A percentile compares a stretch with the other conserved stretches of the same genome.
Evolutionary conservation across 805 yeast genomes (phyloP).

Genomic region (Suhomyces sp.): DNA sequence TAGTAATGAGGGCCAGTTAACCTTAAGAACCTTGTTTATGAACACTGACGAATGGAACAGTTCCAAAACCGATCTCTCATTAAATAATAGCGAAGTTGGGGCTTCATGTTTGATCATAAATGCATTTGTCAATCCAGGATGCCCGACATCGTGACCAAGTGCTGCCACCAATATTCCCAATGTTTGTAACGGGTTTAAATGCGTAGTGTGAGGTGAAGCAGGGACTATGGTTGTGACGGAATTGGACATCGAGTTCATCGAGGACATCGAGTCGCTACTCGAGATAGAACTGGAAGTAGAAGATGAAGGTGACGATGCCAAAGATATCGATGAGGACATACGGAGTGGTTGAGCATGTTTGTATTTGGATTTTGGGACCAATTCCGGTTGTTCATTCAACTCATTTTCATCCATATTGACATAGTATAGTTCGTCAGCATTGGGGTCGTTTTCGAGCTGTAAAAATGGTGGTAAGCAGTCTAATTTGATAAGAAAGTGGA

Average conservation of each 20-base stretch:
- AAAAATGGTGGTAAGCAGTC: conserved; percentile 36
- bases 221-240: neutral
- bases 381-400: conserved; percentile 1
- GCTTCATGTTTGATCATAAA: conserved; percentile 58
- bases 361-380: conserved; percentile 1
- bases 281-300: neutral
- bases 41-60: conserved; percentile 75
- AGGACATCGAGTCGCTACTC: neutral
- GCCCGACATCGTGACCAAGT: conserved; percentile 93
- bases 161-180: conserved; percentile 74
- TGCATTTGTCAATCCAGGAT: conserved; percentile 91
- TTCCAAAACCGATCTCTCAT: conserved; percentile 73
- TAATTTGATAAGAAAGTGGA: conserved; percentile 54
- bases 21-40: conserved; percentile 32
- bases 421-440: conserved; percentile 24
- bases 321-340: neutral
- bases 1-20: conserved; percentile 44
- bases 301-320: neutral
- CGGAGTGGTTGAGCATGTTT: neutral
- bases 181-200: conserved; percentile 42
- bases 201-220: conserved; percentile 8
- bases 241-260: neutral
- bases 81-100: conserved; percentile 61
- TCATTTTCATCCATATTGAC: conserved; percentile 7
- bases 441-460: conserved; percentile 33